Conservation (phyloP, 208 protist genomes). For the Crithidia acanthocephali region DNA sequence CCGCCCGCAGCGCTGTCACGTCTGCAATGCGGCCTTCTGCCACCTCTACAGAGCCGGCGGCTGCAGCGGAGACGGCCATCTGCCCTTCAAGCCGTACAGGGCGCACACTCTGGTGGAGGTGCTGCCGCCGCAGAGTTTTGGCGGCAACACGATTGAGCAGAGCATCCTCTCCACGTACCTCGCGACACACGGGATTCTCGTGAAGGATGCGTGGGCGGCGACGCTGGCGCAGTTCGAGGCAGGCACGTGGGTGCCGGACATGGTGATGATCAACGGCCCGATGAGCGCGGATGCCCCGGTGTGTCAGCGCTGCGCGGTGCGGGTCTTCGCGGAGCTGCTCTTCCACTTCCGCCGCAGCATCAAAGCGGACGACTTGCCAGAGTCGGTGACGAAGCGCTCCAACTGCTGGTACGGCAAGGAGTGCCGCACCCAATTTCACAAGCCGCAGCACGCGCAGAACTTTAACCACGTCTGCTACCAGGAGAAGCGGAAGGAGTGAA, state of each 20-base stretch:
- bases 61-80: constrained; percentile 16
- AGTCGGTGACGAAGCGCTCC: constrained; percentile 57
- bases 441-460: constrained; percentile 78
- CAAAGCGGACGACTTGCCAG: constrained; percentile 50
- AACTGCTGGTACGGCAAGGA: constrained; percentile 92
- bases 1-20: constrained; percentile 75
- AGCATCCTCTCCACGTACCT: constrained; percentile 74
- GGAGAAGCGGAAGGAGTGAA: constrained; percentile 88
- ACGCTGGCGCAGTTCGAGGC: constrained; percentile 49
- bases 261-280: constrained; percentile 52
- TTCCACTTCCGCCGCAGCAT: constrained; percentile 82
- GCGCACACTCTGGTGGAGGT: constrained; percentile 14
- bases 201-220: constrained; percentile 49
- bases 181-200: constrained; percentile 31
- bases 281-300: constrained; percentile 45
- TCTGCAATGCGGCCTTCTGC: constrained; percentile 81
- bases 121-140: constrained; percentile 61
- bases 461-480: constrained; percentile 92
- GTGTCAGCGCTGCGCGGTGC: constrained; percentile 60
- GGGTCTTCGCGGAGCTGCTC: constrained; percentile 69
- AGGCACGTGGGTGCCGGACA: constrained; percentile 67
- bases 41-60: constrained; percentile 73
- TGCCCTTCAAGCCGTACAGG: constrained; percentile 29
- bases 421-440: constrained; percentile 87
- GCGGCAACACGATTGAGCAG: constrained; percentile 76